These are phyloP conservation scores for Cardamine chenopodiifolia DNA, from an alignment of 345 rosid species.

Conservation along the genomic window DNA sequence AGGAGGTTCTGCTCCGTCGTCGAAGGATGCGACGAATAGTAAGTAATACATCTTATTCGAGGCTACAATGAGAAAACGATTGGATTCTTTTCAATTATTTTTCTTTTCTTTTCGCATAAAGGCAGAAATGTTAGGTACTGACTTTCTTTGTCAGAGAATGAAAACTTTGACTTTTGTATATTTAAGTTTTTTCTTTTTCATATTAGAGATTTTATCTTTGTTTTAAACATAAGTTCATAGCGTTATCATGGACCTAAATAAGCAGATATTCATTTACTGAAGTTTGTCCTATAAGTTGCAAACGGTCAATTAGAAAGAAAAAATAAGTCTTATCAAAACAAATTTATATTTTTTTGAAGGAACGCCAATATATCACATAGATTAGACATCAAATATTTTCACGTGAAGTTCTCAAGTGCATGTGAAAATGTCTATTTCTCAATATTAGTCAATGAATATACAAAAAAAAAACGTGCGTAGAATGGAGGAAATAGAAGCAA, in stretches of 20 bases:
- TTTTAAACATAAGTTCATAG: neutral
- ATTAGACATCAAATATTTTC: neutral
- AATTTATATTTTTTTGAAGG: neutral
- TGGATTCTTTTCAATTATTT: conserved; percentile 29
- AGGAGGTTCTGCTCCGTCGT: conserved; percentile 38
- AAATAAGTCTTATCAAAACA: neutral
- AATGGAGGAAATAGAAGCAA: conserved; percentile 8
- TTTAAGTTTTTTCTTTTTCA: conserved; percentile 22
- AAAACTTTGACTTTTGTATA: conserved; percentile 44
- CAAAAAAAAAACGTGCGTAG: conserved; percentile 17
- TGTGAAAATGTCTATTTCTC: neutral
- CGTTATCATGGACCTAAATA: conserved; percentile 11
- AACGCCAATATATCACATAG: conserved; percentile 1
- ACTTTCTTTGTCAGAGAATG: conserved; percentile 45
- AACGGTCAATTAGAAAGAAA: neutral
- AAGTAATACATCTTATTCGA: conserved; percentile 39
- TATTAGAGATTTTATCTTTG: conserved; percentile 22
- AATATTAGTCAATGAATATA: neutral
- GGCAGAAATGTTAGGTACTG: conserved; percentile 51
- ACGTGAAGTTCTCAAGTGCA: conserved; percentile 33
- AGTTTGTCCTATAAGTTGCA: neutral
- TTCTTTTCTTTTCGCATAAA: conserved; percentile 36
- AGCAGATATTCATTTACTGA: conserved; percentile 11
- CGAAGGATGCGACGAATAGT: conserved; percentile 32
- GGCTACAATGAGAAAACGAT: conserved; percentile 47